Percentiles rank a stretch among this genome's conserved stretches.
Conservation (phyloP, 176 grass and related monocot species). For the Panicum miliaceum region DNA sequence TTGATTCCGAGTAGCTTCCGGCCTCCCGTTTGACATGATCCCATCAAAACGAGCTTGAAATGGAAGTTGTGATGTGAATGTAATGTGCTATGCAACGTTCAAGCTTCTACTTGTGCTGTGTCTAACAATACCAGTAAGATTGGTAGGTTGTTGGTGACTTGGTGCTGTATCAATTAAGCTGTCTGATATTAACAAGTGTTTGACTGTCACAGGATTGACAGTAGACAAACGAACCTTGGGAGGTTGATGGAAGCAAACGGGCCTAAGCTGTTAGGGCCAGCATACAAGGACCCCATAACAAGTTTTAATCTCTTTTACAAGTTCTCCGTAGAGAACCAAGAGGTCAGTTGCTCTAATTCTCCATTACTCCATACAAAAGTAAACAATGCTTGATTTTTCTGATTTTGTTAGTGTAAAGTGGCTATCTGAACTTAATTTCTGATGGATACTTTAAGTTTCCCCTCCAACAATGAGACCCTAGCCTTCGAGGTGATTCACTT, state of each 20-base stretch:
- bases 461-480: neutral
- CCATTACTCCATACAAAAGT: neutral
- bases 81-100: too few relatives aligned
- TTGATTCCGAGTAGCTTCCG: neutral
- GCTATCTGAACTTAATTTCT: neutral
- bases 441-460: neutral
- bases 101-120: too few relatives aligned
- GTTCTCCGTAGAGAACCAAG: constrained; percentile 67
- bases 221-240: constrained; percentile 82
- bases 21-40: neutral
- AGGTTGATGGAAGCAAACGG: constrained; percentile 79
- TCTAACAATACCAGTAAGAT: neutral
- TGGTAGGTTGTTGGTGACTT: neutral
- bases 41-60: neutral
- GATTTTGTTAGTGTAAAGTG: neutral
- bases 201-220: constrained; percentile 51
- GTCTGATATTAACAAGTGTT: neutral
- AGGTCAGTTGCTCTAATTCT: constrained; percentile 58
- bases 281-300: constrained; percentile 75
- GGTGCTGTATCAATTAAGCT: neutral
- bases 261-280: constrained; percentile 68
- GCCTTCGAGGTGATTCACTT: neutral
- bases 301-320: constrained; percentile 65
- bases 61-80: too few relatives aligned
- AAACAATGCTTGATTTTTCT: neutral